Evolutionary conservation across 2,329 filamentous ascomycete genomes (phyloP).

Genomic region (Beauveria sp.): DNA sequence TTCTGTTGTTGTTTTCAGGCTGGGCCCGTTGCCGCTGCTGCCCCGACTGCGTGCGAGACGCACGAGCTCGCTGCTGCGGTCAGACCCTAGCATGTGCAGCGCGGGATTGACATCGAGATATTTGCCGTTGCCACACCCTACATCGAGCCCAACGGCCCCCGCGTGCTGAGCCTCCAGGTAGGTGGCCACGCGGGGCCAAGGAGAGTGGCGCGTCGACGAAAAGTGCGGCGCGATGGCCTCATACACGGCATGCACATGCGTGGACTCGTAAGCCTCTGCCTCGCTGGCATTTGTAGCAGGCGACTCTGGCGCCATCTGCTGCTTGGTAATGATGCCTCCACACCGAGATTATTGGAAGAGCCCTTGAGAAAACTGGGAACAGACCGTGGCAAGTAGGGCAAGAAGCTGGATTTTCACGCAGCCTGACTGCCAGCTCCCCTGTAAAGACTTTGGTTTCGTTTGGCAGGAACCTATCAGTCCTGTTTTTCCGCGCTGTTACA

Average conservation of each 20-base stretch:
- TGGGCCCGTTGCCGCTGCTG: slow-evolving; percentile 10
- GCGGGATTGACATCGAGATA: slow-evolving; percentile 73
- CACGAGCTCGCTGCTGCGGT: slow-evolving; percentile 60
- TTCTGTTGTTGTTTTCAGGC: background rate
- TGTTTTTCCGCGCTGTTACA: background rate
- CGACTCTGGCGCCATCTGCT: background rate
- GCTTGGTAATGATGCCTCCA: background rate
- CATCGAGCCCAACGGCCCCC: slow-evolving; percentile 76
- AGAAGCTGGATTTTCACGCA: background rate
- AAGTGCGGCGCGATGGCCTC: slow-evolving; percentile 80
- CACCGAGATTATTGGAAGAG: background rate
- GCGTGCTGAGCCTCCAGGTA: slow-evolving; percentile 61
- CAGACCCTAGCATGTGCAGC: slow-evolving; percentile 76
- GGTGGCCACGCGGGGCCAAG: slow-evolving; percentile 82
- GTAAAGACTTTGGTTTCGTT: background rate
- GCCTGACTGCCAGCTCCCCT: background rate
- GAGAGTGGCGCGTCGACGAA: slow-evolving; percentile 70
- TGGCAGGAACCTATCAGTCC: background rate
- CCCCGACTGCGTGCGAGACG: slow-evolving; percentile 34
- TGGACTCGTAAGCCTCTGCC: slow-evolving; percentile 63
- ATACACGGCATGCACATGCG: slow-evolving; percentile 89
- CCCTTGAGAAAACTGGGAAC: background rate
- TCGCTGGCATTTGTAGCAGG: slow-evolving; percentile 3
- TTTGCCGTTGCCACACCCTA: slow-evolving; percentile 96
- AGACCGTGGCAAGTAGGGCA: background rate